Percentiles rank a stretch among this genome's conserved stretches.
Evolutionary conservation across 768 basidiomycete species (phyloP).

Genomic region (Mycena galericulata): DNA sequence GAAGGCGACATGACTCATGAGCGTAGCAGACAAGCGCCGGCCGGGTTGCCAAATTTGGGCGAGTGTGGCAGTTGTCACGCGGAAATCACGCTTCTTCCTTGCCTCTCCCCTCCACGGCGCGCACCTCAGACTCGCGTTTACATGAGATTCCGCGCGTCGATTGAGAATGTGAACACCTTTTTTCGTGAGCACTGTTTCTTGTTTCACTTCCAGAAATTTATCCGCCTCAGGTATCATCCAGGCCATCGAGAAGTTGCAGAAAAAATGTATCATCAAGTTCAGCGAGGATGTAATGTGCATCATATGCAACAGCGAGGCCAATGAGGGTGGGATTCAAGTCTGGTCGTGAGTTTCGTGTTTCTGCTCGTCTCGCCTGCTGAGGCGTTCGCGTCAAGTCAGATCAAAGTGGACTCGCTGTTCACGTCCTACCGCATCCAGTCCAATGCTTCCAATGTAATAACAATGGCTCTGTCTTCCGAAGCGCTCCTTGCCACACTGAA

Average conservation of each 20-base stretch:
- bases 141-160: conserved; percentile 74
- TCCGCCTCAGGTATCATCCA: conserved; percentile 75
- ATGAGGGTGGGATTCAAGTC: conserved; percentile 88
- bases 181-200: conserved; percentile 52
- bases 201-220: not conserved
- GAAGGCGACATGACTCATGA: conserved; percentile 17
- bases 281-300: conserved; percentile 80
- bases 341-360: conserved; percentile 64
- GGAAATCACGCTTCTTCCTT: not conserved
- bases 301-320: conserved; percentile 84
- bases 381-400: conserved; percentile 55
- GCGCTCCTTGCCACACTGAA: conserved; percentile 81
- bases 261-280: conserved; percentile 86
- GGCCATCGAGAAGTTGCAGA: conserved; percentile 85
- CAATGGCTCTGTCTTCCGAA: conserved; percentile 77
- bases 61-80: not conserved
- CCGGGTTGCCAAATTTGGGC: not conserved
- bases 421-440: conserved; percentile 88
- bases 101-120: not conserved
- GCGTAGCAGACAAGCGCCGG: no score
- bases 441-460: conserved; percentile 85
- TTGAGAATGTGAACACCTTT: conserved; percentile 70
- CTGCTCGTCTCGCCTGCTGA: not conserved
- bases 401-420: conserved; percentile 78
- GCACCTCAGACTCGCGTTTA: conserved; percentile 3